Evolutionary conservation across 768 basidiomycete species (phyloP).

Genomic region (Tylopilus intermedius): DNA sequence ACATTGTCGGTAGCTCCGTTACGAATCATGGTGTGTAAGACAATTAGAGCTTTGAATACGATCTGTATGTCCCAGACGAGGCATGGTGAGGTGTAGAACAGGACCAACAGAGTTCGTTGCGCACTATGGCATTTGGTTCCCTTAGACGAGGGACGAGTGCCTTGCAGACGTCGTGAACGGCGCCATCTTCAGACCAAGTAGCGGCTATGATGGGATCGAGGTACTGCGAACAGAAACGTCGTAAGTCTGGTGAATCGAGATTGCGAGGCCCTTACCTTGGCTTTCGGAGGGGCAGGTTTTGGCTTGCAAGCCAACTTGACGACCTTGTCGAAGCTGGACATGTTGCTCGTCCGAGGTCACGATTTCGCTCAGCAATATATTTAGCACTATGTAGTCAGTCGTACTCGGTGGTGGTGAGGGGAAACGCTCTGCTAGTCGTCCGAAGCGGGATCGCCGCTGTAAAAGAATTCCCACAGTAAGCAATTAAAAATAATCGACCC

Average conservation of each 20-base stretch:
- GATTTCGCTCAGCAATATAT: neutral
- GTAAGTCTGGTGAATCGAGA: neutral
- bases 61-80: slow-evolving; percentile 45
- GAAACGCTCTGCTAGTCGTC: no score
- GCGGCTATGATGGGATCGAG: slow-evolving; percentile 94
- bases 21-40: slow-evolving; percentile 93
- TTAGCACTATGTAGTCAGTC: no score
- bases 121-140: slow-evolving; percentile 87
- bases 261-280: slow-evolving; percentile 58
- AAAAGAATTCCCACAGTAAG: neutral
- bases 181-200: slow-evolving; percentile 94
- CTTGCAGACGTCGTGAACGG: slow-evolving; percentile 88
- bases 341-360: slow-evolving; percentile 20
- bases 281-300: slow-evolving; percentile 91
- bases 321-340: slow-evolving; percentile 85
- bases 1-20: slow-evolving; percentile 96
- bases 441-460: no score
- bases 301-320: slow-evolving; percentile 97
- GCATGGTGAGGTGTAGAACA: neutral
- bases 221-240: slow-evolving; percentile 51
- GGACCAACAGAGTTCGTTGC: slow-evolving; percentile 25
- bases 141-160: slow-evolving; percentile 78
- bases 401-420: no score
- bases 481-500: no score
- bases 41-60: slow-evolving; percentile 96